phyloP scores from a whole-genome alignment of 2,329 filamentous ascomycete genomes.

The Aspergillus niger region DNA sequence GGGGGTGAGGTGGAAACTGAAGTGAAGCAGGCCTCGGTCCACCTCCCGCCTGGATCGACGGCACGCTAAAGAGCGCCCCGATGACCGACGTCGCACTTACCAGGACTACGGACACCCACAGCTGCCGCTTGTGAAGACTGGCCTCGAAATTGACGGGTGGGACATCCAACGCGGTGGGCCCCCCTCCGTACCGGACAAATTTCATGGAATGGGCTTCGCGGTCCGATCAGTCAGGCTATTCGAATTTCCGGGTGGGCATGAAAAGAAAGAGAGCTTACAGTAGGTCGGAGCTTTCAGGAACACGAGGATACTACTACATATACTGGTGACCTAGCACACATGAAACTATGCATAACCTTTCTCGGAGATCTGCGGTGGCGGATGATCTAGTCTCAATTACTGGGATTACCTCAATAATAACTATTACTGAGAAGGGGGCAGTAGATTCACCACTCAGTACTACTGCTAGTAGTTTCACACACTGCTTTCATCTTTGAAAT shows the following conservation, averaged over 20 bases:
- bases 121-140: not conserved
- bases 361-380: not conserved
- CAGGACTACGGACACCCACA: not conserved
- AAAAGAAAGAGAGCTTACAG: not conserved
- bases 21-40: conserved; percentile 13
- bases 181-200: not conserved
- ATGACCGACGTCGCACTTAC: conserved; percentile 1
- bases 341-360: not conserved
- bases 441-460: too few species aligned
- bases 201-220: not conserved
- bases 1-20: conserved; percentile 8
- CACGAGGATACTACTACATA: not conserved
- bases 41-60: conserved; percentile 11
- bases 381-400: not conserved
- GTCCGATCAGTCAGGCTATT: not conserved
- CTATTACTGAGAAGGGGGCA: too few species aligned
- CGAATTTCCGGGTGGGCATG: not conserved
- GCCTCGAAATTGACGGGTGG: not conserved
- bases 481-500: not conserved
- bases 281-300: not conserved
- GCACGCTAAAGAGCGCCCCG: conserved; percentile 10
- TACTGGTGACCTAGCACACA: not conserved
- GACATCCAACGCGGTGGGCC: not conserved
- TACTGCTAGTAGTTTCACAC: not conserved
- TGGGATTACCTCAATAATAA: not conserved